A percentile compares a stretch with the other conserved stretches of the same genome.
These are phyloP conservation scores for Cavenderia fasciculata DNA, from an alignment of 78 protist genomes.

Conservation along the genomic window DNA sequence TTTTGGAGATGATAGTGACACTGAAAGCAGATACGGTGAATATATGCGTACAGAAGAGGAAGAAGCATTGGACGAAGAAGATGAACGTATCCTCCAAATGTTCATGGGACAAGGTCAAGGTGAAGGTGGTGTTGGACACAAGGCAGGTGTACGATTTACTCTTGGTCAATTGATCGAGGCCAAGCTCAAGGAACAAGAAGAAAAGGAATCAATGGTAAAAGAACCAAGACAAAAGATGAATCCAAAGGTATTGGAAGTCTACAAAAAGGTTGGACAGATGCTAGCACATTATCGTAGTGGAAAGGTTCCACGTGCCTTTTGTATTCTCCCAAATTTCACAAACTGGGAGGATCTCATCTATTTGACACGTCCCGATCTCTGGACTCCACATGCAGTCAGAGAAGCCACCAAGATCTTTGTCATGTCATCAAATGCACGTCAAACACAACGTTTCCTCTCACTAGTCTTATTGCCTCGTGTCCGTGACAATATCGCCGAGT, in stretches of 20 bases:
- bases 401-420: constrained; percentile 93
- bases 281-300: constrained; percentile 90
- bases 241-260: constrained; percentile 82
- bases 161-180: constrained; percentile 88
- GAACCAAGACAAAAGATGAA: constrained; percentile 25
- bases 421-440: constrained; percentile 84
- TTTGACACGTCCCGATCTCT: constrained; percentile 94
- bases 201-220: neutral
- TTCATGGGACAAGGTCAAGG: constrained; percentile 50
- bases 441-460: constrained; percentile 94
- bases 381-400: constrained; percentile 90
- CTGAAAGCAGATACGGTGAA: constrained; percentile 29
- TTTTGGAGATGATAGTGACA: constrained; percentile 18
- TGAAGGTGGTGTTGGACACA: constrained; percentile 39
- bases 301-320: constrained; percentile 96
- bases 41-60: constrained; percentile 18
- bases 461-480: constrained; percentile 94
- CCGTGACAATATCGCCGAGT: constrained; percentile 86
- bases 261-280: constrained; percentile 89
- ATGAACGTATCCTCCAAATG: constrained; percentile 67
- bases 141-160: constrained; percentile 43
- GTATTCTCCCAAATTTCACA: constrained; percentile 90
- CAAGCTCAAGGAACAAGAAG: constrained; percentile 67
- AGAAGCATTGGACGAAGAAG: constrained; percentile 79
- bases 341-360: constrained; percentile 97